These are phyloP conservation scores for Trematosphaeria pertusa DNA, from an alignment of 2,329 filamentous ascomycete genomes.

Conservation along the genomic window DNA sequence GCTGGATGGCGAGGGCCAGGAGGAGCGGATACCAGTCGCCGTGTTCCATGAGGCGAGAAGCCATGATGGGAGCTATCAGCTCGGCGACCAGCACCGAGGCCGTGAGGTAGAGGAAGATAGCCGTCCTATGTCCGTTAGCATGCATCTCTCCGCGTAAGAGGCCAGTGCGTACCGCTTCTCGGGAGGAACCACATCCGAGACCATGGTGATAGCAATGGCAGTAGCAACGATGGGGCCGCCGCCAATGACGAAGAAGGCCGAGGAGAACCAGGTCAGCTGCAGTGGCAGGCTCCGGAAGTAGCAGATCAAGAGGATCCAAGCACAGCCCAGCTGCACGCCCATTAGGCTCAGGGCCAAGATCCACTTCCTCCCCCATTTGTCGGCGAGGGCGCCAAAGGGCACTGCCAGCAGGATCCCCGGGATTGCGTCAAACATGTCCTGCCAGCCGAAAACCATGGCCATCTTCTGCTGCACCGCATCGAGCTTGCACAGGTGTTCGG, in stretches of 20 bases:
- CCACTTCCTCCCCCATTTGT: conserved; percentile 56
- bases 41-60: conserved; percentile 40
- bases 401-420: conserved; percentile 56
- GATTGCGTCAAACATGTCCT: conserved; percentile 56
- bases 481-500: conserved; percentile 59
- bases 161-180: conserved; percentile 54
- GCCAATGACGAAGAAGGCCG: conserved; percentile 54
- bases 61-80: conserved; percentile 43
- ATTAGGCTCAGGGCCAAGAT: conserved; percentile 52
- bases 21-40: conserved; percentile 43
- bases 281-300: conserved; percentile 51
- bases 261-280: conserved; percentile 57
- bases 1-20: conserved; percentile 38
- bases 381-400: conserved; percentile 58
- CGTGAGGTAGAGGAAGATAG: conserved; percentile 36
- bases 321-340: conserved; percentile 46
- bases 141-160: too few relatives aligned
- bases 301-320: conserved; percentile 44
- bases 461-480: conserved; percentile 57
- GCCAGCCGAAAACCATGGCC: conserved; percentile 59
- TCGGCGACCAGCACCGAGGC: conserved; percentile 43
- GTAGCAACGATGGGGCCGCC: conserved; percentile 57
- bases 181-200: conserved; percentile 58
- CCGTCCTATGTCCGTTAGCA: conserved; percentile 15
- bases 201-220: conserved; percentile 58